These are phyloP conservation scores for Phyllosticta capitalensis DNA, from an alignment of 2,329 filamentous ascomycete genomes.

Conservation along the genomic window DNA sequence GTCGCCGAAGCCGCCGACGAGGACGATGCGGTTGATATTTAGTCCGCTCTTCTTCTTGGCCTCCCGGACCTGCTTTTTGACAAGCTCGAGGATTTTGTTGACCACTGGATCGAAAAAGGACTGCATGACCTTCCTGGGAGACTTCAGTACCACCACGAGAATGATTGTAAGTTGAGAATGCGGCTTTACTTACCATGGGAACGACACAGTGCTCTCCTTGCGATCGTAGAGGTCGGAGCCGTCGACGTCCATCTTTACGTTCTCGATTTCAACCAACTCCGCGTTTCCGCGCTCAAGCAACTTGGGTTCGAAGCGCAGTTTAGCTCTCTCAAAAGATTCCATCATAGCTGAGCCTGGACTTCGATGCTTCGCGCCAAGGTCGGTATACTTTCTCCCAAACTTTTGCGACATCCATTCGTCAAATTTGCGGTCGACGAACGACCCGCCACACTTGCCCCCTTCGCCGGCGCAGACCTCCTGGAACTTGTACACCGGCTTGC, in stretches of 20 bases:
- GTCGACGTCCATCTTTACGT: not conserved
- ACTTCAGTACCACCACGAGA: slow-evolving; percentile 56
- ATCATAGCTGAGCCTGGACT: slow-evolving; percentile 26
- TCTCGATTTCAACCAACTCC: not conserved
- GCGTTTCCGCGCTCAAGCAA: not conserved
- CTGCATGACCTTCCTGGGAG: slow-evolving; percentile 57
- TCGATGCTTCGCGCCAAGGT: slow-evolving; percentile 16
- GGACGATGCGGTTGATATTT: slow-evolving; percentile 51
- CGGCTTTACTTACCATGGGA: not conserved
- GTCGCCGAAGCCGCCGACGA: slow-evolving; percentile 75
- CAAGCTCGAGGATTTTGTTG: slow-evolving; percentile 38
- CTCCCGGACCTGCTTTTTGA: slow-evolving; percentile 34
- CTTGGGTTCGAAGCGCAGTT: slow-evolving; percentile 19
- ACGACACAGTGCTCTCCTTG: slow-evolving; percentile 63
- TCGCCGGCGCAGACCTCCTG: slow-evolving; percentile 71
- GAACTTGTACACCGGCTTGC: slow-evolving; percentile 57
- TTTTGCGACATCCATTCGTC: slow-evolving; percentile 19
- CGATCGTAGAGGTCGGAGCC: slow-evolving; percentile 57
- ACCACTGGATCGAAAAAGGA: slow-evolving; percentile 68
- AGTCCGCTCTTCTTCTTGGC: slow-evolving; percentile 30
- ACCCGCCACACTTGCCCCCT: slow-evolving; percentile 66
- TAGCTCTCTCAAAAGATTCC: slow-evolving; percentile 25
- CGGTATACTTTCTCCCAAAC: slow-evolving; percentile 22
- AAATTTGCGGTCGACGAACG: slow-evolving; percentile 47
- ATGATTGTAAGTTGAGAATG: too few relatives aligned